Percentiles rank a stretch among this genome's conserved stretches.
These are phyloP conservation scores for Cutaneotrichosporon arboriforme DNA, from an alignment of 1,284 basidiomycete species.

Conservation along the genomic window DNA sequence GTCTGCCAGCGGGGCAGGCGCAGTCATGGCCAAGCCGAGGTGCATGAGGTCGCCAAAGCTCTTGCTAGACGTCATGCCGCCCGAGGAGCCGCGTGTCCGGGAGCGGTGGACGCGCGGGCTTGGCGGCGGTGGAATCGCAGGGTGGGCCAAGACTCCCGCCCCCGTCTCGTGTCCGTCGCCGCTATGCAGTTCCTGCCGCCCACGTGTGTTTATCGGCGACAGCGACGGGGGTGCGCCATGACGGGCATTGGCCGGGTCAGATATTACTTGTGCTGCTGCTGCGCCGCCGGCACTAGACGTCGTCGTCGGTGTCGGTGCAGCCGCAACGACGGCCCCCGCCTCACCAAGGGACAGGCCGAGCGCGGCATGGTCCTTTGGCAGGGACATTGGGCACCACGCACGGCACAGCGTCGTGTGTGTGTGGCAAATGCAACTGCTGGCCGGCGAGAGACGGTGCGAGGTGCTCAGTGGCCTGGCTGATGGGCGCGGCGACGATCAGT, in stretches of 20 bases:
- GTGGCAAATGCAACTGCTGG: too few species aligned
- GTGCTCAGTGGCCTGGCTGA: too few species aligned
- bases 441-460: too few species aligned
- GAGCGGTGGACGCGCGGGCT: constrained; percentile 39
- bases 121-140: constrained; percentile 35
- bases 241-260: too few species aligned
- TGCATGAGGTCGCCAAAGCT: constrained; percentile 34
- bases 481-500: too few species aligned
- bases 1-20: neutral
- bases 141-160: neutral
- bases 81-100: constrained; percentile 29
- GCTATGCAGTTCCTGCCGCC: neutral
- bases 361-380: neutral
- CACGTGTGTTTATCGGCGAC: neutral
- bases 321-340: neutral
- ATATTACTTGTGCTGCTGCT: too few species aligned
- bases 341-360: constrained; percentile 5
- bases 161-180: constrained; percentile 1
- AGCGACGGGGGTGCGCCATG: too few species aligned
- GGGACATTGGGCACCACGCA: neutral
- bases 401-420: neutral
- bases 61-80: constrained; percentile 30
- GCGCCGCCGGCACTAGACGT: too few species aligned
- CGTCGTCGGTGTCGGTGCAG: neutral
- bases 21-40: constrained; percentile 10